Evolutionary conservation across 805 yeast genomes (phyloP).

Genomic region (Schwanniomyces polymorphus): DNA sequence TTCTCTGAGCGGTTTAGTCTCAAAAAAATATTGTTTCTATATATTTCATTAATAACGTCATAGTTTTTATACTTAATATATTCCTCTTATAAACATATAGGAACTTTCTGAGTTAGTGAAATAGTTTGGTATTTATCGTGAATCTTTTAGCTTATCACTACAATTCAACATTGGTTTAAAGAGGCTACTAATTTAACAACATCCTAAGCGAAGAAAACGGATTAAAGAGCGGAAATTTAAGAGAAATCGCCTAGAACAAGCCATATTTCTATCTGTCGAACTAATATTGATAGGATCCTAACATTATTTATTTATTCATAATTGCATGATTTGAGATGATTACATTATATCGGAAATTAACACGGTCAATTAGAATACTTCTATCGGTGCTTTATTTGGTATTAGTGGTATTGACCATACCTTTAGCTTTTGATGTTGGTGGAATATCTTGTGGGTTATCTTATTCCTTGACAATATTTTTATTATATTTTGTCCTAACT

Average conservation of each 20-base stretch:
- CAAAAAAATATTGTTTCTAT: not conserved
- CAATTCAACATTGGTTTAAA: too few species aligned
- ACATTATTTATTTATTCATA: not conserved
- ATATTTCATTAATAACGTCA: not conserved
- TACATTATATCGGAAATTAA: not conserved
- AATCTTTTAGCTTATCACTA: too few species aligned
- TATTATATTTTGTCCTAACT: slow-evolving; percentile 68
- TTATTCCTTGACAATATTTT: slow-evolving; percentile 63
- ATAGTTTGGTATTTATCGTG: too few species aligned
- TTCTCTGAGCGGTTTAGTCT: not conserved
- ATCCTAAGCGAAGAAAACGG: too few species aligned
- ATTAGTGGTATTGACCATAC: slow-evolving; percentile 77
- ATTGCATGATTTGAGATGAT: not conserved
- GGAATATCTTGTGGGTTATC: slow-evolving; percentile 88
- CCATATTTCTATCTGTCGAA: too few species aligned
- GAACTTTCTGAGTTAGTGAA: too few species aligned
- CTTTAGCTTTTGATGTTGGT: slow-evolving; percentile 91
- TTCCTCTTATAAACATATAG: not conserved
- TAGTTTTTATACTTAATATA: not conserved
- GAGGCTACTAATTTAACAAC: too few species aligned
- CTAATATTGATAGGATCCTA: too few species aligned
- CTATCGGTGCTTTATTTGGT: slow-evolving; percentile 62
- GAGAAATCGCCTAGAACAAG: too few species aligned
- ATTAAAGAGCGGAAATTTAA: too few species aligned
- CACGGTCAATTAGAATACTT: slow-evolving; percentile 28